Evolutionary conservation across 2,329 filamentous ascomycete species (phyloP), one percentile per base, ranked within the genome.

Genomic region (Clathrospora elynae): DNA sequence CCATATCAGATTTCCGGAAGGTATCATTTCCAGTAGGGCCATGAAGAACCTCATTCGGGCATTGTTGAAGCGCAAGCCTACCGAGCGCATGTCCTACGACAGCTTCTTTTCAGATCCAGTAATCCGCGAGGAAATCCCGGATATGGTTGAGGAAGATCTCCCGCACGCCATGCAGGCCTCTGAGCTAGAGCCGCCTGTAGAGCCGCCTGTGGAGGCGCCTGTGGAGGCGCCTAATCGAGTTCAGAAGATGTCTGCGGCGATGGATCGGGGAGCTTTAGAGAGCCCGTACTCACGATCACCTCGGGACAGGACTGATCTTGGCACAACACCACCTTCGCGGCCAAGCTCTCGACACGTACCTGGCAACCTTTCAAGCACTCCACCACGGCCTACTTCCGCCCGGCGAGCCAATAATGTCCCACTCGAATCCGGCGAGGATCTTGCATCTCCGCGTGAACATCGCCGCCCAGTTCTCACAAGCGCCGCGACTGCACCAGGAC

Each of bases 81-180:
- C 88, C 4, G 89, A 96, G 68, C 81, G 93, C 44, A 80, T 96
- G 67, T 87, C 83, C 42, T 97, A 96, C 58, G 84, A 89, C 36
- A 83, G 86, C 51, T 93, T 96, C 67, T 97, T 97, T 71, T 76
- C 74, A 11, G 85, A 92, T 62, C 72, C 79, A 19, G 84, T 93
- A 19, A 82, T 96, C 37, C 82, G 80, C 9, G 80, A 79, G 13
- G 80, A 85, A 3, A 96, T 96, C 58, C 90, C 90, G 1, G 88
- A 86, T 5, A 74, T 95, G 19, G 84, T 90, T 5, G 86, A 85
- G 28, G 89, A 95, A 61, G 90, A 95, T 64, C 53, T 84, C 14
- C 80, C 67, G 16, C 55, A 61, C 18, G 35, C 57, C n/a, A 52
- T 60, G 42, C 60, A 64, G 33, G 38, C 57, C 25, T 57, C 55